A percentile compares a stretch with the other conserved stretches of the same genome.
Conservation (phyloP, 768 basidiomycete genomes). For the Austroboletus festivus region DNA sequence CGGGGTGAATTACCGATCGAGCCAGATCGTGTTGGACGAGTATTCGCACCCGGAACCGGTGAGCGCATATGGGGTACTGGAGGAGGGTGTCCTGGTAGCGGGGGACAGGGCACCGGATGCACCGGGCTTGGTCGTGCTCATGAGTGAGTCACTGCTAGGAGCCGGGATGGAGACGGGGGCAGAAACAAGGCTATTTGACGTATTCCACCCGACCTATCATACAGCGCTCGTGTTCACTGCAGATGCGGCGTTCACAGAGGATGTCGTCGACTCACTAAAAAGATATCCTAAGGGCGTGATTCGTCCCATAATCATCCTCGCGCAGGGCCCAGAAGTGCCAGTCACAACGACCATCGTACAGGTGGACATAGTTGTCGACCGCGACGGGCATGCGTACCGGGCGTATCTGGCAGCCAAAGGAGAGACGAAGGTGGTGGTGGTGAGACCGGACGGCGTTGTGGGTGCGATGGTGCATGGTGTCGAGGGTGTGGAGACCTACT, state of each 20-base stretch:
- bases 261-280: constrained; percentile 6
- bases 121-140: constrained; percentile 26
- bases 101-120: constrained; percentile 48
- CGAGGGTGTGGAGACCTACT: constrained; percentile 17
- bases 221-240: constrained; percentile 31
- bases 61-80: constrained; percentile 14
- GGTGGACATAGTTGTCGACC: constrained; percentile 37
- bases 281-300: constrained; percentile 3
- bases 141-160: too few species aligned
- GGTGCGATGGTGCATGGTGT: constrained; percentile 30
- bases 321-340: neutral
- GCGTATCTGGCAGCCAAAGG: constrained; percentile 34
- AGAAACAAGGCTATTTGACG: constrained; percentile 19
- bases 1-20: constrained; percentile 36
- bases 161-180: neutral
- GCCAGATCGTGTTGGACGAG: constrained; percentile 38
- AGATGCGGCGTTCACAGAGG: neutral
- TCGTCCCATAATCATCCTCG: constrained; percentile 15
- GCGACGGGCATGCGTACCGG: constrained; percentile 36
- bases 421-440: constrained; percentile 33
- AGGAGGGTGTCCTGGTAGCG: constrained; percentile 32
- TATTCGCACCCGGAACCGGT: constrained; percentile 13
- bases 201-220: constrained; percentile 22
- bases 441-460: constrained; percentile 44
- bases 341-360: constrained; percentile 8